A percentile compares a stretch with the other conserved stretches of the same genome.
phyloP scores from a whole-genome alignment of 2,329 filamentous ascomycete species.

The Epichloe coenophiala region DNA sequence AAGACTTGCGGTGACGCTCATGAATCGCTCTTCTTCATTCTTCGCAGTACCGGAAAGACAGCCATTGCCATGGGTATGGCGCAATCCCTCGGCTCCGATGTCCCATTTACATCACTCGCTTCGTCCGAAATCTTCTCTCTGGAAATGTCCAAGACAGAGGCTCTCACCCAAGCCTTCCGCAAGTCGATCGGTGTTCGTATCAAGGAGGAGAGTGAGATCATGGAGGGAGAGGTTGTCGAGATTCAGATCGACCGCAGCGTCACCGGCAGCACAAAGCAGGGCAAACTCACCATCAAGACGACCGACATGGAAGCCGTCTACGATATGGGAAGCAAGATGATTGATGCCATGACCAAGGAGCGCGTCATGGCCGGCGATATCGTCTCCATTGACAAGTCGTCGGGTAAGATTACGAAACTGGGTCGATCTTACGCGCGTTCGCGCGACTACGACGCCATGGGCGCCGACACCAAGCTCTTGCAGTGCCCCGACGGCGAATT shows the following conservation, averaged over 20 bases:
- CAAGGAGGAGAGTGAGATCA: constrained; percentile 98
- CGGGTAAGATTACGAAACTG: constrained; percentile 93
- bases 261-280: constrained; percentile 92
- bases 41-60: constrained; percentile 78
- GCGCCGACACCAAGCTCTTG: constrained; percentile 93
- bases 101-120: constrained; percentile 91
- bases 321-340: constrained; percentile 99
- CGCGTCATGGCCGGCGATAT: constrained; percentile 98
- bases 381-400: constrained; percentile 96
- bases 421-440: constrained; percentile 90
- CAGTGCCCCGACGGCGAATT: constrained; percentile 96
- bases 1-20: background rate
- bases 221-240: constrained; percentile 97
- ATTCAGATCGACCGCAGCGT: constrained; percentile 97
- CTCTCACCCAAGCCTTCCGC: constrained; percentile 94
- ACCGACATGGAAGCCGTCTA: constrained; percentile 99
- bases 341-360: constrained; percentile 98
- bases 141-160: constrained; percentile 99
- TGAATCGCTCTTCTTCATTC: too few relatives aligned
- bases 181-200: constrained; percentile 97
- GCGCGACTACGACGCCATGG: constrained; percentile 98
- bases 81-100: constrained; percentile 84
- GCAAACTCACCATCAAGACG: constrained; percentile 98
- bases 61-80: constrained; percentile 99
- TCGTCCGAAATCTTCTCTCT: constrained; percentile 96